These are phyloP conservation scores for Leavenworthia alabamica DNA, from an alignment of 345 rosid species.

Conservation along the genomic window DNA sequence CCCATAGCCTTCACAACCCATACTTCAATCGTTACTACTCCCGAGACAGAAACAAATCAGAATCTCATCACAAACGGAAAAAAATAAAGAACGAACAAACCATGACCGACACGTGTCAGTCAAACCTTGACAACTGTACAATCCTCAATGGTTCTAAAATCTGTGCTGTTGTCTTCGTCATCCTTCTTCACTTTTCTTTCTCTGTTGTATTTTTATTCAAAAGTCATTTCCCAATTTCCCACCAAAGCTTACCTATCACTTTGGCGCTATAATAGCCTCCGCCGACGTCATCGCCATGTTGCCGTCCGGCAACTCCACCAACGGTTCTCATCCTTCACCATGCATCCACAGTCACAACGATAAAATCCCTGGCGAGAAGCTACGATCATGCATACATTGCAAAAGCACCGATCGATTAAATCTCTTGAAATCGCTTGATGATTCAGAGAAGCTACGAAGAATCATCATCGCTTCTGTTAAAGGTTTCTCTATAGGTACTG, in stretches of 20 bases:
- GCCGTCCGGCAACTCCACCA: slow-evolving; percentile 16
- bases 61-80: neutral
- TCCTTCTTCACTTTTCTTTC: neutral
- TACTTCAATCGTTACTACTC: no score
- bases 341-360: slow-evolving; percentile 25
- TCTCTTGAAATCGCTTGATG: slow-evolving; percentile 33
- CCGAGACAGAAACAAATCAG: no score
- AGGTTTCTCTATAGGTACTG: slow-evolving; percentile 93
- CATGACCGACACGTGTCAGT: slow-evolving; percentile 22
- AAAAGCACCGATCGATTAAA: slow-evolving; percentile 28
- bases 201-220: slow-evolving; percentile 13
- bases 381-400: slow-evolving; percentile 37
- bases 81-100: no score
- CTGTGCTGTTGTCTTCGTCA: slow-evolving; percentile 9
- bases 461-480: slow-evolving; percentile 54
- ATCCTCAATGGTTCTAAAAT: neutral
- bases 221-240: slow-evolving; percentile 15
- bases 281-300: slow-evolving; percentile 30
- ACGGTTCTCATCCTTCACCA: slow-evolving; percentile 18
- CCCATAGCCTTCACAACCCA: no score
- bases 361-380: slow-evolving; percentile 10
- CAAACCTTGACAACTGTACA: neutral
- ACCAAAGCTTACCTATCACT: slow-evolving; percentile 29
- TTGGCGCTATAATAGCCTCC: slow-evolving; percentile 3
- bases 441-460: slow-evolving; percentile 64